A percentile compares a stretch with the other conserved stretches of the same genome.
phyloP scores from a whole-genome alignment of 2,329 filamentous ascomycete genomes.

The Venturia effusa region DNA sequence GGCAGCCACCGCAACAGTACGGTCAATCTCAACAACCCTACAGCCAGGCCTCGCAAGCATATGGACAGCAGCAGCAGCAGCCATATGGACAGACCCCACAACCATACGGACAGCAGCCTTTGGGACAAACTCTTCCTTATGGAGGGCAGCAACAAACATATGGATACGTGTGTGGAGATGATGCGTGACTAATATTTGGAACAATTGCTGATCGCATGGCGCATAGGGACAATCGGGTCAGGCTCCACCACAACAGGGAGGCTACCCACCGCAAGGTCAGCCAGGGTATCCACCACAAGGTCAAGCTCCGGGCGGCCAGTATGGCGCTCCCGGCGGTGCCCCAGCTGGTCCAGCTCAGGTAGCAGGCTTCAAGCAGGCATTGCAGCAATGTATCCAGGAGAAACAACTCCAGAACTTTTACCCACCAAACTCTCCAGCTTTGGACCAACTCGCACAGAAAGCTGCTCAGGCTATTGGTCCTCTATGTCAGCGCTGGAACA shows the following conservation, averaged over 20 bases:
- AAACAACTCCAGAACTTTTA: slow-evolving; percentile 49
- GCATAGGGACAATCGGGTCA: slow-evolving; percentile 19
- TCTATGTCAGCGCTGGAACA: slow-evolving; percentile 45
- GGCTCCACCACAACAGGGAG: slow-evolving; percentile 23
- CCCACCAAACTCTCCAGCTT: slow-evolving; percentile 40
- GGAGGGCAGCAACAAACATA: slow-evolving; percentile 7
- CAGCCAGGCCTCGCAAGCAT: slow-evolving; percentile 24
- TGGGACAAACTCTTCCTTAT: slow-evolving; percentile 10
- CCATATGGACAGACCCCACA: slow-evolving; percentile 15
- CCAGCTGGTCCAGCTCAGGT: slow-evolving; percentile 32
- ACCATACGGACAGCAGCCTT: slow-evolving; percentile 21
- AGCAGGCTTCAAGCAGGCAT: slow-evolving; percentile 43
- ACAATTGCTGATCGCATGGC: not conserved
- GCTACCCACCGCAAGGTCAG: slow-evolving; percentile 25
- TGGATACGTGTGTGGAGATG: slow-evolving; percentile 9
- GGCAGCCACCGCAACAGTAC: slow-evolving; percentile 18
- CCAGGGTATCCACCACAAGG: slow-evolving; percentile 24
- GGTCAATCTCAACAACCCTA: slow-evolving; percentile 18
- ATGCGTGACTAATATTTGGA: slow-evolving; percentile 11
- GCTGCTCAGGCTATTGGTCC: slow-evolving; percentile 42
- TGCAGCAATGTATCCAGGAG: slow-evolving; percentile 47
- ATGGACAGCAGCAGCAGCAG: slow-evolving; percentile 15
- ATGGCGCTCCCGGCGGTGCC: slow-evolving; percentile 14
- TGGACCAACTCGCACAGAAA: slow-evolving; percentile 40
- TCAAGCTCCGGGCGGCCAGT: slow-evolving; percentile 14